Conservation (phyloP, 345 rosid species). For the Rhizophora apiculata region DNA sequence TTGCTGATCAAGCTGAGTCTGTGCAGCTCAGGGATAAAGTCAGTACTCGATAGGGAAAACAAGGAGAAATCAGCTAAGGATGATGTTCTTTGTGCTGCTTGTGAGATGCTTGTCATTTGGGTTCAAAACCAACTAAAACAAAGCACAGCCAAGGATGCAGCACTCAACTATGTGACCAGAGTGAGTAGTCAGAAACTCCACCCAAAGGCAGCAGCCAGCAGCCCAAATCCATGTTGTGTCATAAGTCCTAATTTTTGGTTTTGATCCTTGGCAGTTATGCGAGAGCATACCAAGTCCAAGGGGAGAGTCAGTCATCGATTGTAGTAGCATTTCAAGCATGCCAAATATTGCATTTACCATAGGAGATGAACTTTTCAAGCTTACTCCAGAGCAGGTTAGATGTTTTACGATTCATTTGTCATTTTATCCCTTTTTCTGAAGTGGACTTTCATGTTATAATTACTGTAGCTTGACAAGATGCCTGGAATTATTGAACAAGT, state of each 20-base stretch:
- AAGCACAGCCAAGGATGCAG: slow-evolving; percentile 48
- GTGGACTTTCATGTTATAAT: background rate
- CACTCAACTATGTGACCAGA: slow-evolving; percentile 51
- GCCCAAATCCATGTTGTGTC: background rate
- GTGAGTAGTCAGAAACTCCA: slow-evolving; percentile 21
- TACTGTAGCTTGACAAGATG: background rate
- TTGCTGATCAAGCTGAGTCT: background rate
- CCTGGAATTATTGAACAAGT: background rate
- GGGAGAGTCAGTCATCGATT: slow-evolving; percentile 57
- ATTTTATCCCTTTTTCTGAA: background rate
- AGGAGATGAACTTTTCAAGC: slow-evolving; percentile 51
- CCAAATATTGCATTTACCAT: slow-evolving; percentile 62
- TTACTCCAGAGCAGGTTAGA: slow-evolving; percentile 67
- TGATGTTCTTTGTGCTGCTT: slow-evolving; percentile 41
- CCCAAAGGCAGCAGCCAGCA: background rate
- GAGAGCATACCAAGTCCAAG: slow-evolving; percentile 67
- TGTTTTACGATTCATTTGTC: background rate
- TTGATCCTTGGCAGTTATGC: slow-evolving; percentile 43
- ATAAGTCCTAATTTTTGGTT: background rate
- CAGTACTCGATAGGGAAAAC: slow-evolving; percentile 42
- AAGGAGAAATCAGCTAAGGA: slow-evolving; percentile 20
- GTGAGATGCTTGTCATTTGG: slow-evolving; percentile 75
- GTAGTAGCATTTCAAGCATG: slow-evolving; percentile 44
- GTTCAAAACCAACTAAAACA: slow-evolving; percentile 58
- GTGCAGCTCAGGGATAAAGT: slow-evolving; percentile 38